phyloP scores from a whole-genome alignment of 1,284 basidiomycete species.

The Ceratobasidium sp. region DNA sequence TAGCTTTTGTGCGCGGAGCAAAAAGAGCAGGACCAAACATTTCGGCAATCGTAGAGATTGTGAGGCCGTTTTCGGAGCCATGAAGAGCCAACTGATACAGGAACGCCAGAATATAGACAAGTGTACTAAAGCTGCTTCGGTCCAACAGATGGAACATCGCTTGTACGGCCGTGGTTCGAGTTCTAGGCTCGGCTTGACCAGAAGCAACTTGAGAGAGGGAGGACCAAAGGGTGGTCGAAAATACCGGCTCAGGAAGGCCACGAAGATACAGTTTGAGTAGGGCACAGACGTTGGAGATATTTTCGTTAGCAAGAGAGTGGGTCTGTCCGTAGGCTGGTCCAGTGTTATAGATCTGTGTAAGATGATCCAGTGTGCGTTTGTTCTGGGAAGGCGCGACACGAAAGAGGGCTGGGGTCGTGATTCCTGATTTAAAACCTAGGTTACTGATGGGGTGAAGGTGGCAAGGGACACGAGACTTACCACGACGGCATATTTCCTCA shows the following conservation, averaged over 20 bases:
- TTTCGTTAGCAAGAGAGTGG: background rate
- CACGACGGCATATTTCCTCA: slow-evolving; percentile 24
- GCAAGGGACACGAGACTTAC: background rate
- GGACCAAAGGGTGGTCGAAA: slow-evolving; percentile 14
- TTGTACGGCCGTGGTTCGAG: slow-evolving; percentile 14
- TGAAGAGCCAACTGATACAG: slow-evolving; percentile 21
- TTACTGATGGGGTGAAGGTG: background rate
- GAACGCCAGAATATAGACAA: slow-evolving; percentile 18
- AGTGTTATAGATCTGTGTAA: background rate
- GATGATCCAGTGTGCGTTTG: slow-evolving; percentile 17
- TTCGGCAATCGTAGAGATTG: background rate
- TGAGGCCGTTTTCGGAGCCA: slow-evolving; percentile 11
- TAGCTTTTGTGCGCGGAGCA: slow-evolving; percentile 9
- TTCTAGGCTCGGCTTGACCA: background rate
- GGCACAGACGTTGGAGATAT: slow-evolving; percentile 14
- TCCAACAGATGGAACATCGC: slow-evolving; percentile 12
- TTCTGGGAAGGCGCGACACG: background rate
- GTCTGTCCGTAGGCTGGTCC: slow-evolving; percentile 3
- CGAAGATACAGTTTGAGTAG: slow-evolving; percentile 29
- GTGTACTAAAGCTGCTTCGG: slow-evolving; percentile 2
- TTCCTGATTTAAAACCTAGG: background rate
- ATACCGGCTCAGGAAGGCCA: slow-evolving; percentile 15
- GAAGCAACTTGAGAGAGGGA: background rate
- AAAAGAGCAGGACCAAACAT: slow-evolving; percentile 30
- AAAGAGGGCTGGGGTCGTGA: slow-evolving; percentile 18